phyloP scores from a whole-genome alignment of 1,139 yeast genomes.

The Yamadazyma spencermartinsiae region DNA sequence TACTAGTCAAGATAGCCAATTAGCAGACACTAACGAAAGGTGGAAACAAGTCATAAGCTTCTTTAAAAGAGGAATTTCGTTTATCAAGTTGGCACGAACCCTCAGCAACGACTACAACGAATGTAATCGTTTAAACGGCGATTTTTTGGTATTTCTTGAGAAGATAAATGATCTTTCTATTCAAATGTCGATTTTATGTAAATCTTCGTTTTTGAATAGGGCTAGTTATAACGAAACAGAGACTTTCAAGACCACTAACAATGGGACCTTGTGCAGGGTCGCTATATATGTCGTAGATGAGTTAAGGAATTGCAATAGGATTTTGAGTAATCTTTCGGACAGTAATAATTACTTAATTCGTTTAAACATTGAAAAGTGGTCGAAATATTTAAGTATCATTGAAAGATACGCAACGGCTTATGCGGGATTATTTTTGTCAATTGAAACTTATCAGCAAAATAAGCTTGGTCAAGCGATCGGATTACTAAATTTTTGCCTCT shows the following conservation, averaged over 20 bases:
- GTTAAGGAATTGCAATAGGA: slow-evolving; percentile 21
- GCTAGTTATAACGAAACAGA: slow-evolving; percentile 28
- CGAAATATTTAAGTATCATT: slow-evolving; percentile 30
- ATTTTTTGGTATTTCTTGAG: slow-evolving; percentile 24
- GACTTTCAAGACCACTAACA: slow-evolving; percentile 32
- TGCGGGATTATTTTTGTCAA: slow-evolving; percentile 43
- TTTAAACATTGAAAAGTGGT: slow-evolving; percentile 27
- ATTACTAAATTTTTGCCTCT: slow-evolving; percentile 36
- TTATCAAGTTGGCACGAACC: slow-evolving; percentile 21
- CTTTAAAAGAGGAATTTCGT: slow-evolving; percentile 35
- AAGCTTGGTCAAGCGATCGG: slow-evolving; percentile 47
- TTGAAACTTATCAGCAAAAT: slow-evolving; percentile 43
- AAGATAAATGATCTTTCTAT: slow-evolving; percentile 33
- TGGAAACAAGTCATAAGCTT: slow-evolving; percentile 40
- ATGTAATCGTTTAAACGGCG: slow-evolving; percentile 14
- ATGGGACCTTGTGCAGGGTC: slow-evolving; percentile 43
- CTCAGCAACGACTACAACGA: slow-evolving; percentile 12
- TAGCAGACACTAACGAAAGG: slow-evolving; percentile 20
- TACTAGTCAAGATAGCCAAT: slow-evolving; percentile 12
- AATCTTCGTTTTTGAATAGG: slow-evolving; percentile 41
- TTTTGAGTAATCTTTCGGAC: slow-evolving; percentile 17
- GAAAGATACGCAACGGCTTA: slow-evolving; percentile 42
- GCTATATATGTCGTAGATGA: slow-evolving; percentile 42
- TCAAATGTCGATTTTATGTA: slow-evolving; percentile 43
- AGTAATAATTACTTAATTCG: slow-evolving; percentile 14